Base-by-base conservation (phyloP, 495 filamentous ascomycete species). In the Cercophora newfieldiana region DNA sequence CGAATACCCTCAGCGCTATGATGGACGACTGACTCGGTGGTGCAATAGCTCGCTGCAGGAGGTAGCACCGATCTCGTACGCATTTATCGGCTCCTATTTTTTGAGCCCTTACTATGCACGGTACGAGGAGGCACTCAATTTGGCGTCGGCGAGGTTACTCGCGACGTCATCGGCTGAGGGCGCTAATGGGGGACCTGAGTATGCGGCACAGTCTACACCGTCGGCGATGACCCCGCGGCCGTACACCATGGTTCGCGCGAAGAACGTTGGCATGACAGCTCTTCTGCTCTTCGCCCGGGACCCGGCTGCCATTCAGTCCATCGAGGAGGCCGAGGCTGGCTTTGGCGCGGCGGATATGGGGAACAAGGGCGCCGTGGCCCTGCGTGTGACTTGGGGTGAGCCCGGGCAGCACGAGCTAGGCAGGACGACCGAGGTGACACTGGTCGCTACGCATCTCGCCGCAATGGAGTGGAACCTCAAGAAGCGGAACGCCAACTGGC, bases 321-420 rank as follows among this genome's bases (percentile, higher is more conserved):
- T 92, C 3, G 85, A 90, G 61, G 87, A 85, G 14, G 91, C 88
- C 2, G 91, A 89, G 28, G 88, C 92, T 1, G 93, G 95, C 2
- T 86, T 96, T 37, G 95, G 95, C 1, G 57, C 93, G 2, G 86
- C 86, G 61, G 88, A 91, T 31, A 95, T 97, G 91, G 94, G 93
- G 4, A 97, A 97, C 71, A 99, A 99, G 73, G 95, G 94, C 25
- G 93, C 92, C 7, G 91, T 95, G 6, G 95, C 91, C 0, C 81
- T 94, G 30, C 80, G 92, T 31, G 72, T 97, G 59, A 83, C 83
- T 1, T 89, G 74, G 59, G 63, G 54, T 24, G 60, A 63, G 21
- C 67, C 67, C 10, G 59, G 57, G 54, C 68, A 29, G 59, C 59
- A 48, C 22, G 72, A 59, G 19, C 25, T 64, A 6, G 68, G 73